Evolutionary conservation across 1,284 basidiomycete species (phyloP), one percentile per base, ranked within the genome.

Genomic region (Trametes hirsuta): DNA sequence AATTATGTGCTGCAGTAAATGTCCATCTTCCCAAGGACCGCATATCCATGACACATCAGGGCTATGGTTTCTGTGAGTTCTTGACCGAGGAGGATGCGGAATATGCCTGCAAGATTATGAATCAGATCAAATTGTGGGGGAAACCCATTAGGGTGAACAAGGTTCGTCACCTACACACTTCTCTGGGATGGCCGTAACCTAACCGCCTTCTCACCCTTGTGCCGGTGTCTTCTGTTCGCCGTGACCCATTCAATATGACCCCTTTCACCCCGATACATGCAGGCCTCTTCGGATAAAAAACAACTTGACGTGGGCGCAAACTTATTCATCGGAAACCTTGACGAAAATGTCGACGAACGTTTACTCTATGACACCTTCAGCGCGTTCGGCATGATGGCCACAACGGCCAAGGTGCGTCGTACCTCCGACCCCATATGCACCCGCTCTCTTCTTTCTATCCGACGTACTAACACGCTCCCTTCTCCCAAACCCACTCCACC

Each of bases 41-140:
- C 67, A 95, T 99, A 64, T 97, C 95, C 11, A 96, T 96, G 90
- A 84, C 93, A 3, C 97, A 99, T 75, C 97, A 99, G 79, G 96
- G 97, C 52, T 99, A 98, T 76, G 97, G 96, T 49, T 99, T 99
- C 79, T 98, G 97, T 83, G 97, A 99, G 81, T 98, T 98, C 76
- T 81, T 96, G 74, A 95, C 95, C 41, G 96, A 98, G 77, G 93
- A 95, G 73, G 97, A 98, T 78, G 95, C 97, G 67, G 96, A 99
- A 78, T 99, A 99, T 75, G 97, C 95, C 62, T 97, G 95, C 83
- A 97, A 97, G 81, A 98, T 98, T 71, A 97, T 99, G 95, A 98
- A 99, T 76, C 97, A 98, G 80, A 98, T 99, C 75, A 99, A 99
- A 78, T 79, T 99, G 52, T 99, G 93, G 84, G 97, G 97, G 44